Conservation (phyloP, 2,329 filamentous ascomycete genomes). For the Aotearoamyces nothofagi region DNA sequence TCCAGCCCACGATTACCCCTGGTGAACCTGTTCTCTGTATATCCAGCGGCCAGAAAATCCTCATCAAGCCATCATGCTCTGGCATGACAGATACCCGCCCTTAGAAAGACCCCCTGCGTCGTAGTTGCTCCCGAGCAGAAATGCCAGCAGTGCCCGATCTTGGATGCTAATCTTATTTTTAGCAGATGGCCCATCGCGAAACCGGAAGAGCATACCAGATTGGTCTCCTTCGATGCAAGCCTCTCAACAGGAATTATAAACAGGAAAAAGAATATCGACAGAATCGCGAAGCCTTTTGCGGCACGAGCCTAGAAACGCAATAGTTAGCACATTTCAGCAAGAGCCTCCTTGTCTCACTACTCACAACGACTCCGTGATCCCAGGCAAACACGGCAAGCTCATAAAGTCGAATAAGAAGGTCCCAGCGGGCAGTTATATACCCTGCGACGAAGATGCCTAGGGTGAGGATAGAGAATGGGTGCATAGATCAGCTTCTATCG, state of each 20-base stretch:
- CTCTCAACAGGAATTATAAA: slow-evolving; percentile 74
- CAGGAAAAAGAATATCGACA: slow-evolving; percentile 74
- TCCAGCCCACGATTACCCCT: slow-evolving; percentile 88
- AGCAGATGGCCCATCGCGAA: slow-evolving; percentile 9
- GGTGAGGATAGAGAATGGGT: slow-evolving; percentile 92
- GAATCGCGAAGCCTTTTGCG: slow-evolving; percentile 67
- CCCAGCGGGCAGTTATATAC: slow-evolving; percentile 98
- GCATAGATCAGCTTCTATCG: slow-evolving; percentile 43
- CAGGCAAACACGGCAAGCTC: slow-evolving; percentile 94
- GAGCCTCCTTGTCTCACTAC: slow-evolving; percentile 19
- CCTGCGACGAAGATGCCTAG: slow-evolving; percentile 98
- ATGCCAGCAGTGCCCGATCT: slow-evolving; percentile 64
- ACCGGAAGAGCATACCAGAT: slow-evolving; percentile 45
- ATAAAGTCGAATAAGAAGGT: slow-evolving; percentile 91
- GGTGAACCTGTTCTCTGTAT: slow-evolving; percentile 54
- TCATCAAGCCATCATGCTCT: slow-evolving; percentile 79
- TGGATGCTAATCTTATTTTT: slow-evolving; percentile 48
- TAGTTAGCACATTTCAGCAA: slow-evolving; percentile 3
- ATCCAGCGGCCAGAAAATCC: slow-evolving; percentile 96
- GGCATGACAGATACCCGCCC: slow-evolving; percentile 36
- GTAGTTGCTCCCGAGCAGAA: slow-evolving; percentile 88
- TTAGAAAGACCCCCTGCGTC: slow-evolving; percentile 89
- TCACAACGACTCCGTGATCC: slow-evolving; percentile 94
- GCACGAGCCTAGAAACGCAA: slow-evolving; percentile 51
- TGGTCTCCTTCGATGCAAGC: slow-evolving; percentile 66